phyloP scores from a whole-genome alignment of 345 rosid genomes.

The Punica granatum region DNA sequence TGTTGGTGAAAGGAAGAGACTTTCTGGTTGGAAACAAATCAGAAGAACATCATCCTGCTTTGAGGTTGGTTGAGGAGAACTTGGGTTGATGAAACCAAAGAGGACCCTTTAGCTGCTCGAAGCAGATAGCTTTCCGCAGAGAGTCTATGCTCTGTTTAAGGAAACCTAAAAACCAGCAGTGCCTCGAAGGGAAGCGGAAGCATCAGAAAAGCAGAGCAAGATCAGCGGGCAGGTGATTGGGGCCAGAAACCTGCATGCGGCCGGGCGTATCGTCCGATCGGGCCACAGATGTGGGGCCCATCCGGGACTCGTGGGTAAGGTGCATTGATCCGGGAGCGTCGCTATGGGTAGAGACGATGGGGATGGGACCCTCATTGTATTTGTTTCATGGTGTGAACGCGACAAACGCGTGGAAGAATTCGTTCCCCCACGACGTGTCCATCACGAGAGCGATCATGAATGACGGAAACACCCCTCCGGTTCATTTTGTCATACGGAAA shows the following conservation, averaged over 20 bases:
- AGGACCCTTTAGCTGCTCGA: neutral
- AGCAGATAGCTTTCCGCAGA: neutral
- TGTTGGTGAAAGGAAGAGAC: neutral
- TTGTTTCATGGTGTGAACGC: neutral
- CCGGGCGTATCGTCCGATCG: too few species aligned
- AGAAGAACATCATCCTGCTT: neutral
- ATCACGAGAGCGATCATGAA: neutral
- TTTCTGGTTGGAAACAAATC: neutral
- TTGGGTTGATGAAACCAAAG: neutral
- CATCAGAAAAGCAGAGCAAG: neutral
- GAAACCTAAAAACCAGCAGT: neutral
- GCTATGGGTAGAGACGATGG: neutral
- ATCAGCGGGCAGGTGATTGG: neutral
- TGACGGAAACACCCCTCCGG: constrained; percentile 5
- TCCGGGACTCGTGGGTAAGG: neutral
- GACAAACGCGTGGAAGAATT: constrained; percentile 1
- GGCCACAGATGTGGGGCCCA: neutral
- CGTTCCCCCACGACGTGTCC: neutral
- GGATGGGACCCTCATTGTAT: neutral
- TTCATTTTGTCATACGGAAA: neutral
- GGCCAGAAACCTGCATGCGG: too few species aligned
- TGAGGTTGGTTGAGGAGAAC: neutral
- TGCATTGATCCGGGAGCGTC: neutral
- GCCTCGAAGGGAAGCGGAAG: too few species aligned
- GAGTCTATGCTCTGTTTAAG: neutral